These are phyloP conservation scores for Dactylellina haptotyla DNA, from an alignment of 2,329 filamentous ascomycete species.

Conservation along the genomic window DNA sequence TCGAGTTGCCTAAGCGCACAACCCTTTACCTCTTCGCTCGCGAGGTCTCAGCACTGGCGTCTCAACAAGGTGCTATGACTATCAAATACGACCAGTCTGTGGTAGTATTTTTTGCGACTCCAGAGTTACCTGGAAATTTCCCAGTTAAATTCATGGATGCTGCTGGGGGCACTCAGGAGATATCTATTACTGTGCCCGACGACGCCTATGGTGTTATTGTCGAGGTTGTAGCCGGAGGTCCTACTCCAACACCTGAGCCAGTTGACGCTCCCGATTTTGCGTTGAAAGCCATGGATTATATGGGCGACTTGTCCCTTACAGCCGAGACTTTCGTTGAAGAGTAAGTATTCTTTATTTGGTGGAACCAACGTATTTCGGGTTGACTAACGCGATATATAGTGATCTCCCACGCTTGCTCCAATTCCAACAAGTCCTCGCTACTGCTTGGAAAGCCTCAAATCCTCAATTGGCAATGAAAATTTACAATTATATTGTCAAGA, in stretches of 20 bases:
- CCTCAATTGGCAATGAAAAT: slow-evolving; percentile 37
- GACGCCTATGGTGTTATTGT: slow-evolving; percentile 29
- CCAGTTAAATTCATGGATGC: slow-evolving; percentile 39
- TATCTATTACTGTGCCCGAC: slow-evolving; percentile 19
- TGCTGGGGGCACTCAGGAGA: slow-evolving; percentile 12
- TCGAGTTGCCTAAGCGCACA: slow-evolving; percentile 37
- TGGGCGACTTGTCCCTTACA: slow-evolving; percentile 41
- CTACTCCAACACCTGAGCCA: not conserved
- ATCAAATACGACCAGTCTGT: slow-evolving; percentile 45
- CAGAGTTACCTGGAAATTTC: slow-evolving; percentile 25
- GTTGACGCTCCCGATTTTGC: slow-evolving; percentile 32
- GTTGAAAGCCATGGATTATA: slow-evolving; percentile 43
- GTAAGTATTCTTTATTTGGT: slow-evolving; percentile 12
- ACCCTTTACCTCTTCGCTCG: slow-evolving; percentile 39
- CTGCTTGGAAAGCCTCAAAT: slow-evolving; percentile 40
- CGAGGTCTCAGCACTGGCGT: slow-evolving; percentile 21
- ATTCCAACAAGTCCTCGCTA: slow-evolving; percentile 48
- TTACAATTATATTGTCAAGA: slow-evolving; percentile 44
- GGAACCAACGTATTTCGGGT: not conserved
- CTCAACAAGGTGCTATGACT: slow-evolving; percentile 32
- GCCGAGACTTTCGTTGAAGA: slow-evolving; percentile 45
- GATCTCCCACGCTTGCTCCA: slow-evolving; percentile 50
- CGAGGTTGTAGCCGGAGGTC: slow-evolving; percentile 16
- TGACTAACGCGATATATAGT: slow-evolving; percentile 3
- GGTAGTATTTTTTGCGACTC: slow-evolving; percentile 43